Percentiles rank a stretch among this genome's conserved stretches.
Evolutionary conservation across 1,284 basidiomycete genomes (phyloP).

Genomic region (Peniophora sp.): DNA sequence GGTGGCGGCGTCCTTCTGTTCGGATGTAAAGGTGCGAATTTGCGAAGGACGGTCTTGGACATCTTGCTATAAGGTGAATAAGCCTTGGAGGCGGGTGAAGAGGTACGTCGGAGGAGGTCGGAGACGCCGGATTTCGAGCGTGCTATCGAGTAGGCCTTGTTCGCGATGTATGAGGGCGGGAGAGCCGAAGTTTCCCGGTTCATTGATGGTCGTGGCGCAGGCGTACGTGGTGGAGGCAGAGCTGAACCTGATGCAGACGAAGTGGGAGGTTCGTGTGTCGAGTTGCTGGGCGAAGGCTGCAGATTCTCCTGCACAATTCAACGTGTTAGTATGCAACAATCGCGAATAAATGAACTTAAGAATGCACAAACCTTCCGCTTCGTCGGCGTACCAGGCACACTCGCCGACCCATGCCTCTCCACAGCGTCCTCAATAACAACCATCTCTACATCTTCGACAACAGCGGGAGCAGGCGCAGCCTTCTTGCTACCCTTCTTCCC

Average conservation of each 20-base stretch:
- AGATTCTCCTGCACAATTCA: slow-evolving; percentile 4
- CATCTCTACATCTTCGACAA: too few relatives aligned
- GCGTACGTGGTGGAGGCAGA: not conserved
- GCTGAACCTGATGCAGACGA: not conserved
- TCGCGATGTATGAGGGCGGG: not conserved
- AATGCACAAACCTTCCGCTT: too few relatives aligned
- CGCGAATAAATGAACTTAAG: too few relatives aligned
- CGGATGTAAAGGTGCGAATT: slow-evolving; percentile 67
- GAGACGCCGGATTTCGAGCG: slow-evolving; percentile 47
- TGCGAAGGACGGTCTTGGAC: slow-evolving; percentile 49
- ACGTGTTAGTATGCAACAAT: not conserved
- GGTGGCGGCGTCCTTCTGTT: slow-evolving; percentile 64
- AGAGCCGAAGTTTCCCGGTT: too few relatives aligned
- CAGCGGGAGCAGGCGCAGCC: not conserved
- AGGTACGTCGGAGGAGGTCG: slow-evolving; percentile 64
- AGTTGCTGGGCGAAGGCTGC: not conserved
- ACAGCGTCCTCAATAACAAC: too few relatives aligned
- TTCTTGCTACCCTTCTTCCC: not conserved
- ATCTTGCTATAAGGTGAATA: slow-evolving; percentile 63
- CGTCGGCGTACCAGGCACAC: too few relatives aligned
- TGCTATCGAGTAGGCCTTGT: slow-evolving; percentile 1
- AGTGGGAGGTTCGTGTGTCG: not conserved
- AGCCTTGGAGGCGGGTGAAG: slow-evolving; percentile 42
- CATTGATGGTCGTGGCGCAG: too few relatives aligned
- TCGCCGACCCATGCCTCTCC: too few relatives aligned